phyloP scores from a whole-genome alignment of 2,329 filamentous ascomycete species.

The Nakataea oryzae region DNA sequence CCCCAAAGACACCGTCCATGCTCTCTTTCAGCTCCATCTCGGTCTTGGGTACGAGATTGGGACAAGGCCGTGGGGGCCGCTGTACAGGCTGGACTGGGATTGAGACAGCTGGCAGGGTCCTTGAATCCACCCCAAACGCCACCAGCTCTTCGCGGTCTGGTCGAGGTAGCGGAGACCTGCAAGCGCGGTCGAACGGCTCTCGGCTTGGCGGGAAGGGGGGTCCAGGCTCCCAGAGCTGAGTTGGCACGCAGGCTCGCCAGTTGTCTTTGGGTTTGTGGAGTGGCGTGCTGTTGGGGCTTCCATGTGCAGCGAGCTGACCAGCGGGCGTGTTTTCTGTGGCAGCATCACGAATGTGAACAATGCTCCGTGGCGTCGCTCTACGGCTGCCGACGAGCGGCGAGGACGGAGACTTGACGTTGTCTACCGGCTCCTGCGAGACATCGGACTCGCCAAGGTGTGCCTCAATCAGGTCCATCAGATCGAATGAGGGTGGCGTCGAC shows the following conservation, averaged over 20 bases:
- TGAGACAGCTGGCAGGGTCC: neutral
- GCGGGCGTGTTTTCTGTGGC: neutral
- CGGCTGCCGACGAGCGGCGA: neutral
- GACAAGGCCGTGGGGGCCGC: neutral
- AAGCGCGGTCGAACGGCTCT: conserved; percentile 6
- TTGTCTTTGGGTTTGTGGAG: neutral
- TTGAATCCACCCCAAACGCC: conserved; percentile 3
- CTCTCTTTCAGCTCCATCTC: conserved; percentile 21
- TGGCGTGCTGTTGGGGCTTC: neutral
- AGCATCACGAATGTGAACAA: neutral
- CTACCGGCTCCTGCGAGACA: neutral
- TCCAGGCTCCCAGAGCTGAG: conserved; percentile 6
- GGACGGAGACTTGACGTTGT: neutral
- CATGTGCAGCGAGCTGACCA: neutral
- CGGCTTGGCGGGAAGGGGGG: neutral
- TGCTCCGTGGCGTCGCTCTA: too few species aligned
- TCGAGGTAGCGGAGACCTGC: conserved; percentile 10
- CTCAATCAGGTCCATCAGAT: conserved; percentile 3
- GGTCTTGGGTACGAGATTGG: conserved; percentile 3
- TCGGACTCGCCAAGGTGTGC: neutral
- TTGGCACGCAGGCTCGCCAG: conserved; percentile 3
- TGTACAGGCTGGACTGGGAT: neutral
- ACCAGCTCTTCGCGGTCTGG: conserved; percentile 8
- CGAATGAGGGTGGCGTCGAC: neutral
- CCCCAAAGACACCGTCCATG: conserved; percentile 20